These are phyloP conservation scores for Amanita jacksonii DNA, from an alignment of 768 basidiomycete genomes.

Conservation along the genomic window DNA sequence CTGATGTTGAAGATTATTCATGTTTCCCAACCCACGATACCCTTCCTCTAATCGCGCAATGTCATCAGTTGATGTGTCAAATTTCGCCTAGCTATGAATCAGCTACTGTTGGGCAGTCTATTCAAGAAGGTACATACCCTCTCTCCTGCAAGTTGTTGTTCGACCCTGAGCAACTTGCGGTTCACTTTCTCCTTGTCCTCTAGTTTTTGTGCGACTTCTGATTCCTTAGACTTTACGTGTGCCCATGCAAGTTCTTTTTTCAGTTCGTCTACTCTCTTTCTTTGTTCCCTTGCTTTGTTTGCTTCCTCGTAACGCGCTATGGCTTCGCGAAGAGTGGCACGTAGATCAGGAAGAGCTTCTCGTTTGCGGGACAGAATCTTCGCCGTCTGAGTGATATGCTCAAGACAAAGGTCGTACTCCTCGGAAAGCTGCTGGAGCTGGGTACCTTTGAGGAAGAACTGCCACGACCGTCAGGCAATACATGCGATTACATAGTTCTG, in stretches of 20 bases:
- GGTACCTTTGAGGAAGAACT: conserved; percentile 95
- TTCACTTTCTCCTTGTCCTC: conserved; percentile 26
- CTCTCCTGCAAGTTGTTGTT: conserved; percentile 23
- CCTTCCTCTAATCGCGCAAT: conserved; percentile 24
- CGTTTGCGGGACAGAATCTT: conserved; percentile 62
- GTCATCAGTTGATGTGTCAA: conserved; percentile 22
- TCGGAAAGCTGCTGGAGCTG: conserved; percentile 81
- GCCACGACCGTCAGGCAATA: conserved; percentile 2
- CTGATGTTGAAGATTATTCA: conserved; percentile 21
- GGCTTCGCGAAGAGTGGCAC: conserved; percentile 46
- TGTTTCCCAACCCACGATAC: conserved; percentile 19
- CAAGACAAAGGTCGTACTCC: conserved; percentile 71
- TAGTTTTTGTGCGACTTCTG: conserved; percentile 35
- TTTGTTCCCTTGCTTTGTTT: conserved; percentile 60
- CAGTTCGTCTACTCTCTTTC: conserved; percentile 55
- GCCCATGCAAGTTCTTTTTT: conserved; percentile 86
- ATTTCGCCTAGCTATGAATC: conserved; percentile 16
- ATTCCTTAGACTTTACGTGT: conserved; percentile 63
- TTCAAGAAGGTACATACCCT: conserved; percentile 18
- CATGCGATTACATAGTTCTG: not conserved
- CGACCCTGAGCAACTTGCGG: conserved; percentile 28
- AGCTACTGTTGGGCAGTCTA: not conserved
- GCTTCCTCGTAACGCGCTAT: conserved; percentile 61
- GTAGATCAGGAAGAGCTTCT: conserved; percentile 71
- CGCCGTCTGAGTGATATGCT: conserved; percentile 62